phyloP scores from a whole-genome alignment of 164 flowering plant genomes.

The Cinnamomum micranthum region DNA sequence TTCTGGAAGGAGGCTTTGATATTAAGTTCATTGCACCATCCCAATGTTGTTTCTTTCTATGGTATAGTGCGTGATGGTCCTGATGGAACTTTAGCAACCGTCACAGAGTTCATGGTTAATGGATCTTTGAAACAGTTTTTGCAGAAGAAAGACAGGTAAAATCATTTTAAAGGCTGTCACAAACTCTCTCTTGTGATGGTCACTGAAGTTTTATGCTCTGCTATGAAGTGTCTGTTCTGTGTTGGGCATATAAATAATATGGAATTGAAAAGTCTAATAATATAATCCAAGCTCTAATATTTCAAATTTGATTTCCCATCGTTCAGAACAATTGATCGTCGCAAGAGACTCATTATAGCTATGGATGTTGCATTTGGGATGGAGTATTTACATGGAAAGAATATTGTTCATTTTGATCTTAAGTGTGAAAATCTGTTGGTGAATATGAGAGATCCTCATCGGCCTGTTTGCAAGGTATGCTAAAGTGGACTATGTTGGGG shows the following conservation, averaged over 20 bases:
- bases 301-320: conserved; percentile 6
- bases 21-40: conserved; percentile 91
- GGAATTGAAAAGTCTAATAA: background rate
- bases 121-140: conserved; percentile 96
- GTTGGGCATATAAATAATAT: background rate
- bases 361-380: conserved; percentile 98
- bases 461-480: conserved; percentile 92
- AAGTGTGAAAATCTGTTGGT: conserved; percentile 92
- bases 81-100: conserved; percentile 95
- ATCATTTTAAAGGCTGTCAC: background rate
- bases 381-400: conserved; percentile 96
- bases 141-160: conserved; percentile 92
- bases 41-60: conserved; percentile 97
- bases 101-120: conserved; percentile 95
- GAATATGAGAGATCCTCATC: conserved; percentile 95
- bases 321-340: conserved; percentile 93
- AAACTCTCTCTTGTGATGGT: background rate
- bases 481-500: background rate
- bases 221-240: background rate
- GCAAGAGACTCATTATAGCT: conserved; percentile 89
- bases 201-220: background rate
- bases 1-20: conserved; percentile 98
- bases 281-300: background rate
- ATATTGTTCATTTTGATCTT: conserved; percentile 93
- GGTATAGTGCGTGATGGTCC: conserved; percentile 99